phyloP scores from a whole-genome alignment of 768 basidiomycete genomes.

The Crepidotus variabilis region DNA sequence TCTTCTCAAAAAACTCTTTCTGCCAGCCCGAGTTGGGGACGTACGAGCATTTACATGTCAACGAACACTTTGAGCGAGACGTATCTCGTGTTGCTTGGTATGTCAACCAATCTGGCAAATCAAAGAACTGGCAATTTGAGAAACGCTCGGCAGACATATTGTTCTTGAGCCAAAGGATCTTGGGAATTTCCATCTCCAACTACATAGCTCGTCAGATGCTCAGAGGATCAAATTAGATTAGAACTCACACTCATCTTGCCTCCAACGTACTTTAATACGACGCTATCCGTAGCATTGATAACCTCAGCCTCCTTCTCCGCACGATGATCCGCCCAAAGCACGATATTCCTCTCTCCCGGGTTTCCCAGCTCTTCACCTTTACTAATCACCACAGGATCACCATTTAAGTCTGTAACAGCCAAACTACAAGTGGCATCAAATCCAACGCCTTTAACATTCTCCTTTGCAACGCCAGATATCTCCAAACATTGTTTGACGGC shows the following conservation, averaged over 20 bases:
- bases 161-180: constrained; percentile 94
- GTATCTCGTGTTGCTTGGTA: constrained; percentile 80
- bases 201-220: constrained; percentile 2
- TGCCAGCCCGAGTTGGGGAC: constrained; percentile 89
- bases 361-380: constrained; percentile 60
- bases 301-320: constrained; percentile 88
- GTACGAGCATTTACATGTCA: constrained; percentile 95
- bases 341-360: constrained; percentile 75
- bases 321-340: constrained; percentile 97
- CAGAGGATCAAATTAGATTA: background rate
- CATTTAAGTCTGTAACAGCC: constrained; percentile 75
- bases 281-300: constrained; percentile 82
- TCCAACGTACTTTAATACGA: constrained; percentile 92
- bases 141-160: constrained; percentile 76
- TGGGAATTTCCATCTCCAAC: constrained; percentile 97
- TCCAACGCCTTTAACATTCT: constrained; percentile 78
- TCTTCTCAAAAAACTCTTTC: constrained; percentile 77
- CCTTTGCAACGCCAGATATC: constrained; percentile 49
- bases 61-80: constrained; percentile 84
- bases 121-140: constrained; percentile 76
- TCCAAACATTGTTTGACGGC: constrained; percentile 63
- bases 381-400: constrained; percentile 73
- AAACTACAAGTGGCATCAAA: constrained; percentile 98
- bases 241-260: constrained; percentile 85
- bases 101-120: constrained; percentile 94